Evolutionary conservation across 23 red algal species (phyloP).

Genomic region (Gracilariopsis chorda): DNA sequence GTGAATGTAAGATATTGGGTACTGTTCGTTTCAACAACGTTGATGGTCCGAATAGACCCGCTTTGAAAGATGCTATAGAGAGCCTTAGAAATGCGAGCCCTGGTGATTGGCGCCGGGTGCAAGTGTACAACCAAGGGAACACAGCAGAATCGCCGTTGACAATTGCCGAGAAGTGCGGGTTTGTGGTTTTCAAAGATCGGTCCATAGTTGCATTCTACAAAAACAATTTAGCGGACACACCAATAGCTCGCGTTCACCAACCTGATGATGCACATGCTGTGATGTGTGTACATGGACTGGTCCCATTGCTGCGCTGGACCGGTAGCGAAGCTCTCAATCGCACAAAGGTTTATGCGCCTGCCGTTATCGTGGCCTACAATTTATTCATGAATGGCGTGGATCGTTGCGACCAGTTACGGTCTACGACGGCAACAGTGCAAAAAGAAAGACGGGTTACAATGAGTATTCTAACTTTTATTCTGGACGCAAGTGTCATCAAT

Average conservation of each 20-base stretch:
- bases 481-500: constrained; percentile 7
- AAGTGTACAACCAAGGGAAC: background rate
- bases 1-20: background rate
- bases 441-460: background rate
- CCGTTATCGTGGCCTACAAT: background rate
- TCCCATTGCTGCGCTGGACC: background rate
- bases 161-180: background rate
- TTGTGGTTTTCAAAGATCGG: constrained; percentile 8
- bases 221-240: background rate
- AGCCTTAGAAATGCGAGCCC: background rate
- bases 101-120: background rate
- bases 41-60: background rate
- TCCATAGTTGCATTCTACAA: background rate
- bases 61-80: background rate
- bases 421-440: background rate
- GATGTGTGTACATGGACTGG: background rate
- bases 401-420: background rate
- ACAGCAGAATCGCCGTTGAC: background rate
- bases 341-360: background rate
- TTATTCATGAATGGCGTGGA: background rate
- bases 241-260: background rate
- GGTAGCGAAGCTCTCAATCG: background rate
- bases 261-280: background rate
- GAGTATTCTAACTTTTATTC: background rate
- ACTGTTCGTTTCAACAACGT: background rate